phyloP scores from a whole-genome alignment of 1,284 basidiomycete genomes.

The Leccinum fallax region DNA sequence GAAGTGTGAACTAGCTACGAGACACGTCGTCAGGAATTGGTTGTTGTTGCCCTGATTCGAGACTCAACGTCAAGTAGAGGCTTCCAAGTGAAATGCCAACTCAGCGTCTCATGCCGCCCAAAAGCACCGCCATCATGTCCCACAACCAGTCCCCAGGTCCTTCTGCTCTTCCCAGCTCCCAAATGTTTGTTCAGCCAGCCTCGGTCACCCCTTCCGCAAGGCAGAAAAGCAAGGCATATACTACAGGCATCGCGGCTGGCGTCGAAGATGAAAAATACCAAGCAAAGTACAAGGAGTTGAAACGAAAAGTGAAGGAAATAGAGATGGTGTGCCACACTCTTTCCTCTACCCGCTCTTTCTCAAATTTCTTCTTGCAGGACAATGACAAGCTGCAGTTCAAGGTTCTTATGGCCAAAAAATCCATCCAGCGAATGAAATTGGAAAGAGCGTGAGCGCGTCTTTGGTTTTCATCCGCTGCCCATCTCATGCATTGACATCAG shows the following conservation, averaged over 20 bases:
- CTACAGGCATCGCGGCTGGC: constrained; percentile 71
- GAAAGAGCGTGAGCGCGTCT: constrained; percentile 79
- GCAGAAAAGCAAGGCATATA: constrained; percentile 54
- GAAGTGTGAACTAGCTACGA: constrained; percentile 7
- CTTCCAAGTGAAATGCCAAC: constrained; percentile 32
- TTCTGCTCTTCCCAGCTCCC: constrained; percentile 33
- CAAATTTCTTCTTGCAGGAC: constrained; percentile 51
- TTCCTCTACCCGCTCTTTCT: constrained; percentile 1
- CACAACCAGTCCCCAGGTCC: constrained; percentile 54
- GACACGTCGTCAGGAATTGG: constrained; percentile 7
- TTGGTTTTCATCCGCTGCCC: constrained; percentile 16
- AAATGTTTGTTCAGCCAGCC: constrained; percentile 34
- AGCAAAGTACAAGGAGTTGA: constrained; percentile 88
- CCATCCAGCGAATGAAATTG: constrained; percentile 86
- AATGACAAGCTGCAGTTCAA: constrained; percentile 87
- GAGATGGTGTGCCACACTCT: constrained; percentile 62
- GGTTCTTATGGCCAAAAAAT: constrained; percentile 79
- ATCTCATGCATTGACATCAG: constrained; percentile 43
- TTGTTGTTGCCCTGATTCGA: constrained; percentile 13
- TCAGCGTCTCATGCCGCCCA: constrained; percentile 34
- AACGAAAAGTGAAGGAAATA: constrained; percentile 87
- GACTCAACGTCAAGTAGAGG: constrained; percentile 34
- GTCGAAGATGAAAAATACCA: constrained; percentile 89
- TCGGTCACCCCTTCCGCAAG: constrained; percentile 38
- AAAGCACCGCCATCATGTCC: constrained; percentile 52